Evolutionary conservation across 345 rosid species (phyloP).

Genomic region (Mercurialis annua): DNA sequence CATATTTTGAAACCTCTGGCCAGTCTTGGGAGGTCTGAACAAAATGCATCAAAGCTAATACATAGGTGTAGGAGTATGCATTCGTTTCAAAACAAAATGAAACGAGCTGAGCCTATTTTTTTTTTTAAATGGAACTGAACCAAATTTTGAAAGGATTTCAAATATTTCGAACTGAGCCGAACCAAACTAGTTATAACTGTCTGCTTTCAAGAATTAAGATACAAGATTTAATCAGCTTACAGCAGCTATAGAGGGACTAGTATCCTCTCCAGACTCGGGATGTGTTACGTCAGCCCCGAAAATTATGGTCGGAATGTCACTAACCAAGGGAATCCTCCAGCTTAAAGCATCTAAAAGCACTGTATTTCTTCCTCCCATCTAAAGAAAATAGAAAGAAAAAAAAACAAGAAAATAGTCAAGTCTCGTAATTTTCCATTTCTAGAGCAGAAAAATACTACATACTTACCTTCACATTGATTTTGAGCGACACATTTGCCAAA

Average conservation of each 20-base stretch:
- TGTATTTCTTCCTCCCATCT: slow-evolving; percentile 51
- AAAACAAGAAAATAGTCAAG: not conserved
- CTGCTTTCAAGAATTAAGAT: not conserved
- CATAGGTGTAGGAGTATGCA: no score
- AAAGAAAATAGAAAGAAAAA: not conserved
- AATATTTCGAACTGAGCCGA: no score
- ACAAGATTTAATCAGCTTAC: slow-evolving; percentile 22
- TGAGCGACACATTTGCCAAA: slow-evolving; percentile 40
- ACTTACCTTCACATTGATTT: slow-evolving; percentile 45
- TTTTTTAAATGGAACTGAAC: no score
- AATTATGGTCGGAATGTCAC: slow-evolving; percentile 42
- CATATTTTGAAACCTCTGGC: slow-evolving; percentile 49
- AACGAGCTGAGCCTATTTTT: no score
- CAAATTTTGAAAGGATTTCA: no score
- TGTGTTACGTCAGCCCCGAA: slow-evolving; percentile 56
- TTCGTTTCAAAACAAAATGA: no score
- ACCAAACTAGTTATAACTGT: no score
- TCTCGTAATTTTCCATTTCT: not conserved
- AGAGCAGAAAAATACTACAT: not conserved
- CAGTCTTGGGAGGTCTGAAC: slow-evolving; percentile 46
- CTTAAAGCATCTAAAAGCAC: slow-evolving; percentile 45
- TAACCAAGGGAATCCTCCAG: slow-evolving; percentile 41
- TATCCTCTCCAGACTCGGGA: slow-evolving; percentile 45
- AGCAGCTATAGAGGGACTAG: slow-evolving; percentile 47
- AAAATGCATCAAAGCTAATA: slow-evolving; percentile 1